A percentile compares a stretch with the other conserved stretches of the same genome.
Evolutionary conservation across 1,284 basidiomycete species (phyloP).

Genomic region (Ustilago tritici): DNA sequence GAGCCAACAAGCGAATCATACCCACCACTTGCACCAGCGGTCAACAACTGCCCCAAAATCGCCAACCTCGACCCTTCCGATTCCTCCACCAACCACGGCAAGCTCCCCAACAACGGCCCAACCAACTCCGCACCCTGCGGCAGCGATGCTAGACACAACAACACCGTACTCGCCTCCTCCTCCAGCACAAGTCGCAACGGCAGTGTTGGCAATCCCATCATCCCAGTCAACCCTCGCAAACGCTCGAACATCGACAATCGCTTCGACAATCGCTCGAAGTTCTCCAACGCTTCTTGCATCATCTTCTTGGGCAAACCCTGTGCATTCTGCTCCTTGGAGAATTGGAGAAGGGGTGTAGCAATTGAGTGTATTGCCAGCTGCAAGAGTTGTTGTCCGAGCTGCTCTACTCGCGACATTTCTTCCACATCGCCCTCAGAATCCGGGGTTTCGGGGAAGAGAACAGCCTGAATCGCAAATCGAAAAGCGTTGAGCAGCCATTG

Average conservation of each 20-base stretch:
- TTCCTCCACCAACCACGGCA: constrained; percentile 18
- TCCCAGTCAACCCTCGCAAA: constrained; percentile 3
- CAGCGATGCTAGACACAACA: constrained; percentile 32
- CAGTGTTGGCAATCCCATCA: constrained; percentile 15
- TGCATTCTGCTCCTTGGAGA: constrained; percentile 2
- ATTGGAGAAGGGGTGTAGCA: constrained; percentile 13
- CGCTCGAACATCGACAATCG: constrained; percentile 16
- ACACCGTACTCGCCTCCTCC: constrained; percentile 9
- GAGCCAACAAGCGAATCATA: constrained; percentile 15
- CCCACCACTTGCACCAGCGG: neutral
- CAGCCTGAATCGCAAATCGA: constrained; percentile 30
- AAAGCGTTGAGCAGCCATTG: constrained; percentile 38
- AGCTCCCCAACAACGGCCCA: constrained; percentile 12
- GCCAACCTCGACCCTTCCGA: constrained; percentile 6
- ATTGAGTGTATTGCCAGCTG: constrained; percentile 34
- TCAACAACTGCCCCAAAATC: constrained; percentile 25
- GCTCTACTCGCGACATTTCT: constrained; percentile 10
- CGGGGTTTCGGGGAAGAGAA: constrained; percentile 12
- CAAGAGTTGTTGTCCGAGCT: constrained; percentile 38
- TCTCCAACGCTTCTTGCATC: neutral
- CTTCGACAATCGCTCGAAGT: constrained; percentile 12
- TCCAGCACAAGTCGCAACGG: constrained; percentile 24
- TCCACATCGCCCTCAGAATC: neutral
- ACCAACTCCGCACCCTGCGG: constrained; percentile 18
- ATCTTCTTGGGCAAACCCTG: neutral